phyloP scores from a whole-genome alignment of 2,329 filamentous ascomycete genomes.

The Allantophomopsis cytisporea region DNA sequence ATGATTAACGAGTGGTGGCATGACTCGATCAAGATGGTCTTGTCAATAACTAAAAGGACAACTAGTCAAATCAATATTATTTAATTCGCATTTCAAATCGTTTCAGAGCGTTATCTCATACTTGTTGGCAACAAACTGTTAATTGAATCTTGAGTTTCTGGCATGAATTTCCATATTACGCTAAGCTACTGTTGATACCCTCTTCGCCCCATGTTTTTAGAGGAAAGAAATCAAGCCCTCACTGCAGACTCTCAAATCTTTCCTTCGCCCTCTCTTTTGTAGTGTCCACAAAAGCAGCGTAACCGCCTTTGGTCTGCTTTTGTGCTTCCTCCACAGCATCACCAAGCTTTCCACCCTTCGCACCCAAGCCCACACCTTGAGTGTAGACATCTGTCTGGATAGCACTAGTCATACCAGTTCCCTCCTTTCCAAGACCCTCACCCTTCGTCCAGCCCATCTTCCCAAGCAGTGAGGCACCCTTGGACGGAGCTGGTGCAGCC shows the following conservation, averaged over 20 bases:
- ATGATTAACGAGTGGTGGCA: too few relatives aligned
- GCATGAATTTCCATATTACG: too few relatives aligned
- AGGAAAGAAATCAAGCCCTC: too few relatives aligned
- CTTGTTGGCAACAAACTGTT: too few relatives aligned
- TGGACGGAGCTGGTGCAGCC: slow-evolving; percentile 32
- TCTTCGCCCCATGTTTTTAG: too few relatives aligned
- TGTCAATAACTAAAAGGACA: too few relatives aligned
- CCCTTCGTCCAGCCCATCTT: slow-evolving; percentile 64
- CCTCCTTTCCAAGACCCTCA: slow-evolving; percentile 48
- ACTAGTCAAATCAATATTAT: too few relatives aligned
- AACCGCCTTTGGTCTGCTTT: slow-evolving; percentile 43
- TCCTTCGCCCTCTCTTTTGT: slow-evolving; percentile 54
- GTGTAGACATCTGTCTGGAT: slow-evolving; percentile 52
- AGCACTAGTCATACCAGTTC: slow-evolving; percentile 47
- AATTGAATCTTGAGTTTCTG: too few relatives aligned
- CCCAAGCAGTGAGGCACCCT: slow-evolving; percentile 52
- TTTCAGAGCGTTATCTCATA: too few relatives aligned
- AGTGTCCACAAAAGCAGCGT: slow-evolving; percentile 47
- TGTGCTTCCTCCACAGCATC: slow-evolving; percentile 53
- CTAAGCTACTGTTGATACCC: too few relatives aligned
- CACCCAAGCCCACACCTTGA: slow-evolving; percentile 56
- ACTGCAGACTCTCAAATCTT: slow-evolving; percentile 42
- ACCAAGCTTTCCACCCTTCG: slow-evolving; percentile 54
- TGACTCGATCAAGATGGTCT: too few relatives aligned
- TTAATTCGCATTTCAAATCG: too few relatives aligned